phyloP scores from a whole-genome alignment of 2,329 filamentous ascomycete species.

The Elsinoe australis region DNA sequence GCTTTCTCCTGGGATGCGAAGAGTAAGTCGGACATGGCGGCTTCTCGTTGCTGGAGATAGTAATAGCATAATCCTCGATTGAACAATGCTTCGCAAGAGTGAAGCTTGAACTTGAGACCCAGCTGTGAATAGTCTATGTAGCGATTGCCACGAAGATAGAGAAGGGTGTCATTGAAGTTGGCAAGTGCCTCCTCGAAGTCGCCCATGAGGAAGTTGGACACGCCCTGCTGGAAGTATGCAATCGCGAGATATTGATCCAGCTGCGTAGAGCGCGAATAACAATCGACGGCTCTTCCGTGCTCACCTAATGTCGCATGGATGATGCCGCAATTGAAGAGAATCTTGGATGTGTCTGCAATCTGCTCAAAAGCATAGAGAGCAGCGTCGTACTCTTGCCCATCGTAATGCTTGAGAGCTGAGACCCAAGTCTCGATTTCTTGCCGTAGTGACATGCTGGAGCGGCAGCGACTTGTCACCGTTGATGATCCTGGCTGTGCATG shows the following conservation, averaged over 20 bases:
- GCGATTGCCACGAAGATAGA: slow-evolving; percentile 91
- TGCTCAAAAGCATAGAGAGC: slow-evolving; percentile 73
- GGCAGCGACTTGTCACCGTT: slow-evolving; percentile 5
- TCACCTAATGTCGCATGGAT: slow-evolving; percentile 95
- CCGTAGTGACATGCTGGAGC: slow-evolving; percentile 42
- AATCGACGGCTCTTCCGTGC: slow-evolving; percentile 90
- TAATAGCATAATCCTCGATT: slow-evolving; percentile 97
- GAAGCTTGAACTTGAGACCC: slow-evolving; percentile 90
- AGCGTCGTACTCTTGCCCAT: slow-evolving; percentile 95
- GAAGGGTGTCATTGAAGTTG: slow-evolving; percentile 95
- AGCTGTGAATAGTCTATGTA: slow-evolving; percentile 97
- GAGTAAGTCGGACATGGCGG: slow-evolving; percentile 80
- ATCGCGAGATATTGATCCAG: slow-evolving; percentile 94
- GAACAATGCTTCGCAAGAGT: slow-evolving; percentile 95
- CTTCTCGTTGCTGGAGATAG: slow-evolving; percentile 84
- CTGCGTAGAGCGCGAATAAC: slow-evolving; percentile 82
- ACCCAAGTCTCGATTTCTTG: slow-evolving; percentile 99
- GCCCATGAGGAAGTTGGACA: slow-evolving; percentile 93
- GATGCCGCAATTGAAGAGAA: slow-evolving; percentile 95
- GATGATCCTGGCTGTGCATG: background rate
- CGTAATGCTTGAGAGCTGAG: slow-evolving; percentile 78
- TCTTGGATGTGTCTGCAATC: slow-evolving; percentile 94
- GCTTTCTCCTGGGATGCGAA: slow-evolving; percentile 95
- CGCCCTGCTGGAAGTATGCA: slow-evolving; percentile 96
- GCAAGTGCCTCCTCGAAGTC: slow-evolving; percentile 96